Conservation (phyloP, 306 rosid genomes). For the Calophaca sinica region DNA sequence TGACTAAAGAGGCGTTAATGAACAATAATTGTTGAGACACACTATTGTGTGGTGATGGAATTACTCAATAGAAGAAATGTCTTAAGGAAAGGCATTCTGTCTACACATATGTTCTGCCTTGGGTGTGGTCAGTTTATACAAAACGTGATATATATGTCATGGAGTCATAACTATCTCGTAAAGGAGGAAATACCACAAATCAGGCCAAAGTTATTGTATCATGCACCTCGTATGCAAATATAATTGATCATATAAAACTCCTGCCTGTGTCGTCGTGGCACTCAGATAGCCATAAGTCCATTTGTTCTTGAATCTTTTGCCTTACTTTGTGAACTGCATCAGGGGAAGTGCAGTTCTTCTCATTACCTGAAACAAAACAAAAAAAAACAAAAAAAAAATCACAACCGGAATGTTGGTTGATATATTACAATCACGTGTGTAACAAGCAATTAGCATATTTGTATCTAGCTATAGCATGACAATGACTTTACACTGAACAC, state of each 20-base stretch:
- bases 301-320: constrained; percentile 74
- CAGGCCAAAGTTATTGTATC: neutral
- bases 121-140: constrained; percentile 2
- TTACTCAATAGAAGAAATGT: neutral
- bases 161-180: neutral
- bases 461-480: neutral
- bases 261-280: constrained; percentile 54
- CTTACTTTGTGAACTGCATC: constrained; percentile 87
- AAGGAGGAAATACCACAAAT: neutral
- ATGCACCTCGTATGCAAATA: neutral
- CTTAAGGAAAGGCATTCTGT: constrained; percentile 21
- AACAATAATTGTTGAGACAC: too few species aligned
- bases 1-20: too few species aligned
- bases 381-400: constrained; percentile 10
- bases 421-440: constrained; percentile 16
- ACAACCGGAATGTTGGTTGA: constrained; percentile 32
- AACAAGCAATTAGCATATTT: constrained; percentile 16
- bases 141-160: neutral
- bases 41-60: neutral
- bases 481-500: neutral
- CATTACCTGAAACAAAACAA: constrained; percentile 61
- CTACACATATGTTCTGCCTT: constrained; percentile 20
- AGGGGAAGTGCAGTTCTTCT: constrained; percentile 74
- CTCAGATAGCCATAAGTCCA: constrained; percentile 90
- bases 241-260: constrained; percentile 46